A percentile compares a stretch with the other conserved stretches of the same genome.
Conservation (phyloP, 2,329 filamentous ascomycete species). For the Rhynchosporium agropyri region DNA sequence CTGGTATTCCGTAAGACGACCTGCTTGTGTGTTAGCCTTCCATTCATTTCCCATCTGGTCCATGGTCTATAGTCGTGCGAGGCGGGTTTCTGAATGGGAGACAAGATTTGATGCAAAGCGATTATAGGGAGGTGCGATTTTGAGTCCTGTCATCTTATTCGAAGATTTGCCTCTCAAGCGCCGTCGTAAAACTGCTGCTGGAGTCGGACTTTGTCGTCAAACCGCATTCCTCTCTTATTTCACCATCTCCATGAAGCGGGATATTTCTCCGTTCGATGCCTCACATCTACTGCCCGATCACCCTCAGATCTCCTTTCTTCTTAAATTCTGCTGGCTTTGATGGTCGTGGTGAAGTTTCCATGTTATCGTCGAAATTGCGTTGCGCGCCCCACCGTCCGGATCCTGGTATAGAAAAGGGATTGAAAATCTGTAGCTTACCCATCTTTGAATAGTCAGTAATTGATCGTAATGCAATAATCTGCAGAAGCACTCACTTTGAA, state of each 20-base stretch:
- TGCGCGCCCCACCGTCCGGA: constrained; percentile 1
- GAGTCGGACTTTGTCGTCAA: neutral
- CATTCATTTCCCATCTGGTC: neutral
- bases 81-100: neutral
- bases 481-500: constrained; percentile 51
- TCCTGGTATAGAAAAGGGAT: constrained; percentile 24
- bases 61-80: neutral
- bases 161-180: too few species aligned
- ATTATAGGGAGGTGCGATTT: too few species aligned
- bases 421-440: constrained; percentile 56
- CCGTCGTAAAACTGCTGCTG: neutral
- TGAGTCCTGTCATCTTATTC: too few species aligned
- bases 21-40: constrained; percentile 52
- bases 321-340: neutral
- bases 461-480: constrained; percentile 31
- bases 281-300: neutral
- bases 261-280: neutral
- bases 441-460: constrained; percentile 52
- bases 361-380: constrained; percentile 2
- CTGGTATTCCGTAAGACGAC: constrained; percentile 99
- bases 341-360: neutral
- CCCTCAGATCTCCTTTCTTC: neutral
- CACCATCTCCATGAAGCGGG: neutral
- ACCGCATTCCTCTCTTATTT: neutral
- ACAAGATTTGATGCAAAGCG: neutral